Conservation (phyloP, 148 eudicot genomes). For the Vaccinium macrocarpon region DNA sequence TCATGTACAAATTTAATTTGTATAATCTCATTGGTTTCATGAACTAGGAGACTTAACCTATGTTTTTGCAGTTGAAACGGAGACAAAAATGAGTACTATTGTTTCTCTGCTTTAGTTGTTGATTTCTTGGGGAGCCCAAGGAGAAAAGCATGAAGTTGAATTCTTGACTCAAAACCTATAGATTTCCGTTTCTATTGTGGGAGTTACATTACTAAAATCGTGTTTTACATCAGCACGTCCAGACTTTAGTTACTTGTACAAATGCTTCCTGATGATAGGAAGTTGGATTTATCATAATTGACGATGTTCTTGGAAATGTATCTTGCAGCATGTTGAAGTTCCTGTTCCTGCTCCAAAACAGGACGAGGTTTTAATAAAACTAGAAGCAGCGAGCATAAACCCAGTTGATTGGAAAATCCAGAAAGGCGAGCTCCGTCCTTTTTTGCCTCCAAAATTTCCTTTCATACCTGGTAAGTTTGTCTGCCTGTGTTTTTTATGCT, state of each 20-base stretch:
- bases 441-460: slow-evolving; percentile 66
- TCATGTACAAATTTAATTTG: not conserved
- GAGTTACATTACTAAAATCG: not conserved
- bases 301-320: not conserved
- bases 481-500: not conserved
- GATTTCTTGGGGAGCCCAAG: not conserved
- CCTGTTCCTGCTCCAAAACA: slow-evolving; percentile 61
- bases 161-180: no score
- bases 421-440: slow-evolving; percentile 48
- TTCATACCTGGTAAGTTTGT: slow-evolving; percentile 46
- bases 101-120: not conserved
- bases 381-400: slow-evolving; percentile 77
- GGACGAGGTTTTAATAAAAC: slow-evolving; percentile 62
- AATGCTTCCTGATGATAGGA: not conserved
- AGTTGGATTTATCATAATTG: not conserved
- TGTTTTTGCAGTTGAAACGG: no score
- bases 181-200: no score
- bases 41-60: no score
- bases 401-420: slow-evolving; percentile 79
- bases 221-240: not conserved
- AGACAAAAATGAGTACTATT: no score
- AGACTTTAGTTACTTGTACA: not conserved
- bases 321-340: slow-evolving; percentile 72
- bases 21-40: not conserved
- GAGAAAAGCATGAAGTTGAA: no score